Evolutionary conservation across 306 rosid species (phyloP).

Genomic region (Sicyos baderoa): DNA sequence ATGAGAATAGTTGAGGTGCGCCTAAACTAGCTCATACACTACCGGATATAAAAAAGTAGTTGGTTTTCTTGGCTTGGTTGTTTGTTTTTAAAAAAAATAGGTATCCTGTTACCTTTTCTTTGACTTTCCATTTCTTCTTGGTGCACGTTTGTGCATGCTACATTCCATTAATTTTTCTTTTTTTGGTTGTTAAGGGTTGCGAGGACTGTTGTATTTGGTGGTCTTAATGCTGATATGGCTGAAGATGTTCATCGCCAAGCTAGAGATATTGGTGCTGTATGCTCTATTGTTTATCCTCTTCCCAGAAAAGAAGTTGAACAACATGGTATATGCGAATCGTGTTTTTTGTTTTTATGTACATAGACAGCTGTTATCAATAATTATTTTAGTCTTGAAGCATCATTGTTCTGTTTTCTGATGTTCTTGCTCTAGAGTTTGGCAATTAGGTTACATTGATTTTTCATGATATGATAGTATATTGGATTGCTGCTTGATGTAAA

Average conservation of each 20-base stretch:
- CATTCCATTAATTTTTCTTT: conserved; percentile 18
- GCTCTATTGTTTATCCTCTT: conserved; percentile 71
- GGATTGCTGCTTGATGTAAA: not conserved
- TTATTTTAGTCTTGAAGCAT: not conserved
- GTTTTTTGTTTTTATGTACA: not conserved
- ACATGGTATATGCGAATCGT: conserved; percentile 37
- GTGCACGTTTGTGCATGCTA: not conserved
- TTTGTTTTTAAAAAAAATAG: not conserved
- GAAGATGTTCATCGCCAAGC: conserved; percentile 63
- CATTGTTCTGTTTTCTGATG: not conserved
- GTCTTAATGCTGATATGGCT: conserved; percentile 68
- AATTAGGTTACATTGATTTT: not conserved
- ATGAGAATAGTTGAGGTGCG: too few species aligned
- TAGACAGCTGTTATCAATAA: not conserved
- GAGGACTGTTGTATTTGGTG: conserved; percentile 77
- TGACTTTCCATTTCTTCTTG: not conserved
- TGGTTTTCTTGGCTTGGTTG: conserved; percentile 4
- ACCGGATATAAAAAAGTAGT: too few species aligned
- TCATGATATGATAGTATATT: not conserved
- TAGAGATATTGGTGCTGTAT: conserved; percentile 55
- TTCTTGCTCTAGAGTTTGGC: not conserved
- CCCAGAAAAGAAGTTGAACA: conserved; percentile 57
- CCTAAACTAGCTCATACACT: too few species aligned
- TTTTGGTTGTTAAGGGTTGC: conserved; percentile 62
- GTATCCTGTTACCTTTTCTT: not conserved